Conservation (phyloP, 768 basidiomycete species). For the Butyriboletus loyo region DNA sequence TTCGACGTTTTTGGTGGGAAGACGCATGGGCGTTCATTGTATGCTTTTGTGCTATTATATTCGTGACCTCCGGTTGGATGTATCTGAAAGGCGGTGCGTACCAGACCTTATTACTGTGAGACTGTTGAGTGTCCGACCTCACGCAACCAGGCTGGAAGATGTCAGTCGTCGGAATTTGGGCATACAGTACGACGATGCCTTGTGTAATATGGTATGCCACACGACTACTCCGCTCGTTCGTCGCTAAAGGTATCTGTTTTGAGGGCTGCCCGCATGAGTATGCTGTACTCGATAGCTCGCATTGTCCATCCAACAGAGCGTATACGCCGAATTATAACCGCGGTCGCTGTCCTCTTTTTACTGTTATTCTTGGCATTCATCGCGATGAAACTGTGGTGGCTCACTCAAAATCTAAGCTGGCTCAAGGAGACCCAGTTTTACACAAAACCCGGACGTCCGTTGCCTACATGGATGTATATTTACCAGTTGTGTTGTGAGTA, state of each 20-base stretch:
- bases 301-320: slow-evolving; percentile 11
- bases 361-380: slow-evolving; percentile 4
- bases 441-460: background rate
- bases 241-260: background rate
- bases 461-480: slow-evolving; percentile 5
- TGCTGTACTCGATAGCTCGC: slow-evolving; percentile 20
- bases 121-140: background rate
- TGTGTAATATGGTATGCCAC: slow-evolving; percentile 16
- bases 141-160: slow-evolving; percentile 2
- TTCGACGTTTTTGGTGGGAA: slow-evolving; percentile 23
- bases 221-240: background rate
- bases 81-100: slow-evolving; percentile 18
- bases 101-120: background rate
- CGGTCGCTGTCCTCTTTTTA: slow-evolving; percentile 6
- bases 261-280: slow-evolving; percentile 24
- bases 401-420: slow-evolving; percentile 5
- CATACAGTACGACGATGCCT: background rate
- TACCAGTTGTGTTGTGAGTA: slow-evolving; percentile 18
- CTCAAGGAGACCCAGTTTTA: background rate
- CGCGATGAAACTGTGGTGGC: slow-evolving; percentile 13
- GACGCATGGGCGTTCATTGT: slow-evolving; percentile 18
- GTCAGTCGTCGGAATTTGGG: slow-evolving; percentile 14
- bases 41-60: background rate
- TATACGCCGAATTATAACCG: slow-evolving; percentile 8
- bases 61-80: slow-evolving; percentile 11